phyloP scores from a whole-genome alignment of 108 stramenopile genomes.

The Cylindrotheca fusiformis region DNA sequence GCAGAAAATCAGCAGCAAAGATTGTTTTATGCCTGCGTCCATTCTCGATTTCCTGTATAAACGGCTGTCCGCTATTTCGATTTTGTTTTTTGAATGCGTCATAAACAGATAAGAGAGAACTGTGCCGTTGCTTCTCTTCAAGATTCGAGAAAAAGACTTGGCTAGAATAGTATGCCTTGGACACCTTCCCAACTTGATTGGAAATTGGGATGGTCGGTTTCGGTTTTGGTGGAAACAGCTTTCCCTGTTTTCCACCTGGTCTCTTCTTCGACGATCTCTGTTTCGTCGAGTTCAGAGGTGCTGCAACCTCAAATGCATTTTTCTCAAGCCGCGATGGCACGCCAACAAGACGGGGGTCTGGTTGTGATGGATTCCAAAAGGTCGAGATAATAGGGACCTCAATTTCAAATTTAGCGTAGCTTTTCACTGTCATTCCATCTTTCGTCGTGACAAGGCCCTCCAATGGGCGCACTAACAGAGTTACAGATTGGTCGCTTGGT shows the following conservation, averaged over 20 bases:
- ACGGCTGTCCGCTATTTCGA: background rate
- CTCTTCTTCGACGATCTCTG: background rate
- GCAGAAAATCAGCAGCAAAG: no score
- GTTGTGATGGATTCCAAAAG: constrained; percentile 56
- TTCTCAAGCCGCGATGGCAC: constrained; percentile 63
- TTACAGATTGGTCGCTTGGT: constrained; percentile 46
- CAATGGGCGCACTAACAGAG: constrained; percentile 82
- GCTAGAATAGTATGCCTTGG: constrained; percentile 5
- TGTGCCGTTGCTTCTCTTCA: background rate
- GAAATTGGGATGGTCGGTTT: background rate
- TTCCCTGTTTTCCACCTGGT: background rate
- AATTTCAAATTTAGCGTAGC: constrained; percentile 85
- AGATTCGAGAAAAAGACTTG: background rate
- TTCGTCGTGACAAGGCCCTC: constrained; percentile 62
- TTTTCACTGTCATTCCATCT: constrained; percentile 70
- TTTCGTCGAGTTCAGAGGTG: background rate
- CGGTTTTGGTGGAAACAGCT: constrained; percentile 11
- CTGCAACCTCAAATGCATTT: constrained; percentile 50
- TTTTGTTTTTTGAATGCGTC: background rate
- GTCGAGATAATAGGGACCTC: constrained; percentile 80
- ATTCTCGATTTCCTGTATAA: no score
- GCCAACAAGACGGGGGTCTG: constrained; percentile 43
- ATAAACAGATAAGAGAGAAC: background rate
- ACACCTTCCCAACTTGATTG: background rate
- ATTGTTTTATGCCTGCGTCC: no score